A percentile compares a stretch with the other conserved stretches of the same genome.
Conservation (phyloP, 2,329 filamentous ascomycete species). For the Colletotrichum sp. region DNA sequence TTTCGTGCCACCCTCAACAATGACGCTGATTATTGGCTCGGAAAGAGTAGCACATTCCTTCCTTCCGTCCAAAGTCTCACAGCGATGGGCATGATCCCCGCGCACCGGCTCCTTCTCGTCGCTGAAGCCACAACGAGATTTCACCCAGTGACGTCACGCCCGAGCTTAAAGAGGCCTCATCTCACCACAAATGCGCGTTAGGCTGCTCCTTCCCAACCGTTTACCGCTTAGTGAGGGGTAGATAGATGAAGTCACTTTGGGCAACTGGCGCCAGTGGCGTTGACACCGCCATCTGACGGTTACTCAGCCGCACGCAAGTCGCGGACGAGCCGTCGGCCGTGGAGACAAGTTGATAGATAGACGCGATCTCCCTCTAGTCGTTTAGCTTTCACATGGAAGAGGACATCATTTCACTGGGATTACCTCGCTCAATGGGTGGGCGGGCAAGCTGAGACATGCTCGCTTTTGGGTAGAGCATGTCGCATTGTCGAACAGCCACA, state of each 20-base stretch:
- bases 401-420: not conserved
- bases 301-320: not conserved
- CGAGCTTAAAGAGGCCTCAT: not conserved
- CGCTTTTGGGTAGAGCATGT: not conserved
- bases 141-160: not conserved
- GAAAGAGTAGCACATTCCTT: not conserved
- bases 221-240: not conserved
- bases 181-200: not conserved
- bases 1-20: not conserved
- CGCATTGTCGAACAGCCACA: not conserved
- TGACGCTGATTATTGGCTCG: not conserved
- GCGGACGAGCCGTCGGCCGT: not conserved
- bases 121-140: not conserved
- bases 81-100: not conserved
- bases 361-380: not conserved
- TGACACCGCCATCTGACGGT: not conserved
- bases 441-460: not conserved
- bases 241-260: not conserved
- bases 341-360: not conserved
- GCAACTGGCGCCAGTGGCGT: not conserved
- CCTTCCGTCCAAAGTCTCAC: not conserved
- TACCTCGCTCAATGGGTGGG: not conserved
- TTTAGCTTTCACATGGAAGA: not conserved
- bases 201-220: not conserved
- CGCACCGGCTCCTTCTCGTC: not conserved